Conservation (phyloP, 805 yeast genomes). For the Lachancea thermotolerans region DNA sequence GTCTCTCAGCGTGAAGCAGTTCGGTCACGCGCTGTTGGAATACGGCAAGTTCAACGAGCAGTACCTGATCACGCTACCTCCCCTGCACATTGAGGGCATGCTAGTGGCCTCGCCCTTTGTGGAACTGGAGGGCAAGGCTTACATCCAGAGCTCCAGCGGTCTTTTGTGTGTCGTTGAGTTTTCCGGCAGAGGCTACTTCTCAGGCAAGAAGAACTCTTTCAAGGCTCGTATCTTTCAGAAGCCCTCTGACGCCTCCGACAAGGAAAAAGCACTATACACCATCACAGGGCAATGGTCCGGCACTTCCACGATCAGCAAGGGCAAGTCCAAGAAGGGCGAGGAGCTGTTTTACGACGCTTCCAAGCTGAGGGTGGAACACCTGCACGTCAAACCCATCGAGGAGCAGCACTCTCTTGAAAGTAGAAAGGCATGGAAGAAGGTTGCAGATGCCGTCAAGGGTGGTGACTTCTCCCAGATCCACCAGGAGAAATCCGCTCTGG, state of each 20-base stretch:
- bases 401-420: constrained; percentile 77
- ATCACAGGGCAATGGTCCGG: constrained; percentile 93
- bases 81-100: constrained; percentile 91
- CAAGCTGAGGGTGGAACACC: constrained; percentile 43
- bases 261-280: constrained; percentile 64
- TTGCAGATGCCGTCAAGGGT: constrained; percentile 74
- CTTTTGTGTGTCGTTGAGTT: constrained; percentile 66
- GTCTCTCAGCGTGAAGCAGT: constrained; percentile 81
- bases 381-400: constrained; percentile 73
- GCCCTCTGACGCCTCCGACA: constrained; percentile 41
- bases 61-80: constrained; percentile 83
- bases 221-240: constrained; percentile 74
- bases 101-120: constrained; percentile 88
- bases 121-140: constrained; percentile 85
- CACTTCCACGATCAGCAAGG: constrained; percentile 55
- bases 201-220: constrained; percentile 89
- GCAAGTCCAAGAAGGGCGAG: constrained; percentile 39
- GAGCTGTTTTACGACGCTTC: constrained; percentile 60
- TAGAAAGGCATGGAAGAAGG: constrained; percentile 83
- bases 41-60: constrained; percentile 56
- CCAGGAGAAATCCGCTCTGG: constrained; percentile 68
- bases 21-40: constrained; percentile 78
- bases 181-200: constrained; percentile 89
- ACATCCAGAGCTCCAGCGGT: constrained; percentile 77
- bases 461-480: constrained; percentile 75